phyloP scores from a whole-genome alignment of 768 basidiomycete genomes.

The Hemileccinum rubropunctum region DNA sequence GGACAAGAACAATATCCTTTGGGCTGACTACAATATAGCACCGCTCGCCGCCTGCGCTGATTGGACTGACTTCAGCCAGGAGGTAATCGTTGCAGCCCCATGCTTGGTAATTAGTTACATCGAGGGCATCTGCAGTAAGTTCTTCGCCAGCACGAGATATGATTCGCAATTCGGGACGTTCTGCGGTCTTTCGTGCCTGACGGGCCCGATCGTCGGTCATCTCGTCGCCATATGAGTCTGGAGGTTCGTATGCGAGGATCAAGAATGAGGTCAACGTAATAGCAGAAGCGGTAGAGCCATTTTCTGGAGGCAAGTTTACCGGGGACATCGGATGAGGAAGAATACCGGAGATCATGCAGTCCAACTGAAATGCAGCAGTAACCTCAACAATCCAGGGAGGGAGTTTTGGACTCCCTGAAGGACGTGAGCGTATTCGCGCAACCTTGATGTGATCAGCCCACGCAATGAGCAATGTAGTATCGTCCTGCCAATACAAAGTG shows the following conservation, averaged over 20 bases:
- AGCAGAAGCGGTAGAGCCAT: slow-evolving; percentile 19
- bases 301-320: slow-evolving; percentile 16
- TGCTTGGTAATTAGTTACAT: slow-evolving; percentile 70
- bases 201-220: slow-evolving; percentile 66
- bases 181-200: slow-evolving; percentile 80
- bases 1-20: slow-evolving; percentile 82
- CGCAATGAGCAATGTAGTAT: slow-evolving; percentile 82
- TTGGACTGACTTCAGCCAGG: slow-evolving; percentile 50
- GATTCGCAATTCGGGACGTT: slow-evolving; percentile 92
- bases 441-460: slow-evolving; percentile 96
- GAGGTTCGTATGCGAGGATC: slow-evolving; percentile 81
- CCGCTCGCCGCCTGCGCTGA: slow-evolving; percentile 33
- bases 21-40: slow-evolving; percentile 87
- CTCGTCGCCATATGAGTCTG: slow-evolving; percentile 67
- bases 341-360: slow-evolving; percentile 94
- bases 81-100: slow-evolving; percentile 94
- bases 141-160: slow-evolving; percentile 89
- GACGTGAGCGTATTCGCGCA: slow-evolving; percentile 69
- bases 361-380: slow-evolving; percentile 87
- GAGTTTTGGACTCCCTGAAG: slow-evolving; percentile 44
- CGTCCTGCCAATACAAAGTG: slow-evolving; percentile 89
- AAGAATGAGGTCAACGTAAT: slow-evolving; percentile 67
- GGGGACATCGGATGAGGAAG: slow-evolving; percentile 63
- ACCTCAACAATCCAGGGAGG: slow-evolving; percentile 79
- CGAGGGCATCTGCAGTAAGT: slow-evolving; percentile 78